Percentiles rank a stretch among this genome's conserved stretches.
phyloP scores from a whole-genome alignment of 768 basidiomycete species.

The Leccinum subtestaceum region DNA sequence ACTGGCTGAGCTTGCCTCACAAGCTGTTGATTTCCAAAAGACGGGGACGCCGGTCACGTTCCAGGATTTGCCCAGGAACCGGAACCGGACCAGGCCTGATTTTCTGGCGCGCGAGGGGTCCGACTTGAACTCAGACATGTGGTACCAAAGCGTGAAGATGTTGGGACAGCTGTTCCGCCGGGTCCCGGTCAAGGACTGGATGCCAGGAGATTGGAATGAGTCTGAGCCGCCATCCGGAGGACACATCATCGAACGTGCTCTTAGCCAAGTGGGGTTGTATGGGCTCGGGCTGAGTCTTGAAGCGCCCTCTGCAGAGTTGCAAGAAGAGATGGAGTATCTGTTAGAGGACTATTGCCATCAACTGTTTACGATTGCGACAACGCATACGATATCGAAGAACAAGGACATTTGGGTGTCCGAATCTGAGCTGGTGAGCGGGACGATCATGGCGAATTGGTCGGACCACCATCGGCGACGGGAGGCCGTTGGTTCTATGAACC shows the following conservation, averaged over 20 bases:
- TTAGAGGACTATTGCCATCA: slow-evolving; percentile 37
- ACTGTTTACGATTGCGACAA: slow-evolving; percentile 33
- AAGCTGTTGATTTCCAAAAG: slow-evolving; percentile 49
- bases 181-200: slow-evolving; percentile 37
- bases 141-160: slow-evolving; percentile 42
- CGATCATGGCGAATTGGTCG: slow-evolving; percentile 43
- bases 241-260: slow-evolving; percentile 22
- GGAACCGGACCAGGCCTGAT: slow-evolving; percentile 35
- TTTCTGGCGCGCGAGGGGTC: slow-evolving; percentile 43
- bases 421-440: slow-evolving; percentile 44
- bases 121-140: slow-evolving; percentile 19
- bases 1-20: slow-evolving; percentile 44
- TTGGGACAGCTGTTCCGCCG: slow-evolving; percentile 46
- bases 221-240: slow-evolving; percentile 27
- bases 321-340: slow-evolving; percentile 38
- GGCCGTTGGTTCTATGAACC: slow-evolving; percentile 41
- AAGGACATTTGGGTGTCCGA: slow-evolving; percentile 37
- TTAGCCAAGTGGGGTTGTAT: slow-evolving; percentile 26
- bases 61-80: slow-evolving; percentile 32
- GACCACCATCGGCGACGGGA: slow-evolving; percentile 42
- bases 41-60: slow-evolving; percentile 42
- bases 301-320: slow-evolving; percentile 24
- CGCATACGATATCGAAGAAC: slow-evolving; percentile 38
- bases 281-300: slow-evolving; percentile 33
- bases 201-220: slow-evolving; percentile 23